A percentile compares a stretch with the other conserved stretches of the same genome.
Conservation (phyloP, 2,329 filamentous ascomycete genomes). For the Cladosporium sphaerospermum region DNA sequence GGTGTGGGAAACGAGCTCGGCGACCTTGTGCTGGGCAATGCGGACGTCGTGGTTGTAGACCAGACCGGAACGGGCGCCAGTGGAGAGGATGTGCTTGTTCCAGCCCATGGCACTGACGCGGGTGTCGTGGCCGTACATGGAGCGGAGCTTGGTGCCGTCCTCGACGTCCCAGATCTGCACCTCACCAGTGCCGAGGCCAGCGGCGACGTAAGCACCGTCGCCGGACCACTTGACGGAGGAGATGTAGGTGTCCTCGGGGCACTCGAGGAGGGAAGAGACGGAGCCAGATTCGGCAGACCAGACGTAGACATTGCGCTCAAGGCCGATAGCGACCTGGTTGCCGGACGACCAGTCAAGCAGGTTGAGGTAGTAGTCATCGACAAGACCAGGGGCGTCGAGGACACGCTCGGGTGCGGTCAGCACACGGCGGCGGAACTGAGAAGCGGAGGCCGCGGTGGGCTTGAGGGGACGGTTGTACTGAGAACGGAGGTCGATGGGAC, state of each 20-base stretch:
- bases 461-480: conserved; percentile 98
- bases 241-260: conserved; percentile 83
- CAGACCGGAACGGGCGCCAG: conserved; percentile 85
- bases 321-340: conserved; percentile 95
- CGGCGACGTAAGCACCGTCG: conserved; percentile 91
- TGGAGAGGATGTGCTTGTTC: conserved; percentile 97
- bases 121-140: conserved; percentile 96
- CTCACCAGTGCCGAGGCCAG: conserved; percentile 90
- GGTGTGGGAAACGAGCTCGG: conserved; percentile 93
- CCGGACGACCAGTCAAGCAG: conserved; percentile 95
- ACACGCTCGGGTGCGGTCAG: conserved; percentile 94
- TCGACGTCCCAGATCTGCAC: conserved; percentile 99
- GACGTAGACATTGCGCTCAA: conserved; percentile 95
- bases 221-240: conserved; percentile 99
- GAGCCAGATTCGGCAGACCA: conserved; percentile 94
- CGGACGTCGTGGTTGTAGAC: conserved; percentile 99
- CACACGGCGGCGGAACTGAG: conserved; percentile 85
- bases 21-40: conserved; percentile 94
- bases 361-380: conserved; percentile 99
- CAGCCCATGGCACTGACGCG: conserved; percentile 97
- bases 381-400: conserved; percentile 87
- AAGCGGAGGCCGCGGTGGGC: conserved; percentile 63
- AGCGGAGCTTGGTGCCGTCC: conserved; percentile 89
- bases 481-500: conserved; percentile 92
- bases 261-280: conserved; percentile 84